Conservation (phyloP, 73 alveolate species). For the Paraurostyla sp. region DNA sequence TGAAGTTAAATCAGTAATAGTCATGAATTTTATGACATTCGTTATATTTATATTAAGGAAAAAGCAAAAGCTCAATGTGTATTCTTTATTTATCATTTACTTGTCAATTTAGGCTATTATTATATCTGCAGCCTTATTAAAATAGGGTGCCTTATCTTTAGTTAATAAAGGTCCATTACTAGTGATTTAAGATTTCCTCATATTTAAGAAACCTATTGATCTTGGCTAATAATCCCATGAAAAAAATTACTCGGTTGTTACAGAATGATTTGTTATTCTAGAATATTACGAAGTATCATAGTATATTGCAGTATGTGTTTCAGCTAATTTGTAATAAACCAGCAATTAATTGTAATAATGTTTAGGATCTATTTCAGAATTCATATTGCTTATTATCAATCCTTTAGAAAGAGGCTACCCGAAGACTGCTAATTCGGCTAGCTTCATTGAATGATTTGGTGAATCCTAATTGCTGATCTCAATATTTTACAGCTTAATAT, state of each 20-base stretch:
- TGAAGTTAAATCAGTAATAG: neutral
- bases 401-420: constrained; percentile 18
- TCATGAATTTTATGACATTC: neutral
- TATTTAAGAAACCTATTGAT: neutral
- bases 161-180: too few species aligned
- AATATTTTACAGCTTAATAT: neutral
- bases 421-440: neutral
- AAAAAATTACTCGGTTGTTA: too few species aligned
- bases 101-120: neutral
- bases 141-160: neutral
- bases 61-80: constrained; percentile 1
- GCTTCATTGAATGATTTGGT: neutral
- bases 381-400: neutral
- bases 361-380: constrained; percentile 14
- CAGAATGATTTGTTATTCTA: neutral
- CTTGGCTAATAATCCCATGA: neutral
- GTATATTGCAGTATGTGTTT: neutral
- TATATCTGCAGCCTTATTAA: neutral
- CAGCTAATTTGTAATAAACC: constrained; percentile 3
- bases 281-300: constrained; percentile 10
- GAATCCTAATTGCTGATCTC: neutral
- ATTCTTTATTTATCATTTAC: neutral
- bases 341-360: neutral
- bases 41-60: neutral
- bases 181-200: neutral